A percentile compares a stretch with the other conserved stretches of the same genome.
These are phyloP conservation scores for Metarhizium humberi DNA, from an alignment of 2,329 filamentous ascomycete genomes.

Conservation along the genomic window DNA sequence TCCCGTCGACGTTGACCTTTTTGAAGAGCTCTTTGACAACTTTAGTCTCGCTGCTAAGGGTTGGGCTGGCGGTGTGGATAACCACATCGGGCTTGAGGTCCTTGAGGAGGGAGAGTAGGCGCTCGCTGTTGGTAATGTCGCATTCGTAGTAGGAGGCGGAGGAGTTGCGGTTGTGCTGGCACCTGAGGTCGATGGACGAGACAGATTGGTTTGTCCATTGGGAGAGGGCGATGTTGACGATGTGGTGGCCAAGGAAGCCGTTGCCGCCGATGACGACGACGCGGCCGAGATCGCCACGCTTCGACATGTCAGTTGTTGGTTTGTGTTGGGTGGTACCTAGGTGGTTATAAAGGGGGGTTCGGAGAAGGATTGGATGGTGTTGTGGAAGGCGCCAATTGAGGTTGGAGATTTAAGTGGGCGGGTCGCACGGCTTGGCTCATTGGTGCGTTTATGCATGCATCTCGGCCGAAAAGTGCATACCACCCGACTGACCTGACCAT, in stretches of 20 bases:
- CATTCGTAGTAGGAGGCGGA: conserved; percentile 59
- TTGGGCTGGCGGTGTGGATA: conserved; percentile 79
- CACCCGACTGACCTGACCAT: too few relatives aligned
- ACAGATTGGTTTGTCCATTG: conserved; percentile 42
- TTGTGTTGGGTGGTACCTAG: not conserved
- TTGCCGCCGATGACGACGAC: conserved; percentile 77
- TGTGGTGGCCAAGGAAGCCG: conserved; percentile 76
- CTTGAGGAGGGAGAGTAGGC: conserved; percentile 54
- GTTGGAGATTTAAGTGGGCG: too few relatives aligned
- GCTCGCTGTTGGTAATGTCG: conserved; percentile 62
- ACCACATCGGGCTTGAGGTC: conserved; percentile 69
- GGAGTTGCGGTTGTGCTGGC: conserved; percentile 56
- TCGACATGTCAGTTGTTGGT: not conserved
- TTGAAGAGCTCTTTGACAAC: conserved; percentile 55
- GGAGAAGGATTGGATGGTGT: too few relatives aligned
- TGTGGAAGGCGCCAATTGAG: too few relatives aligned
- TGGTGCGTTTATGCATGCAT: not conserved
- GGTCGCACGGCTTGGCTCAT: not conserved
- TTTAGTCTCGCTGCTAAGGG: conserved; percentile 41
- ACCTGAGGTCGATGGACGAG: conserved; percentile 64
- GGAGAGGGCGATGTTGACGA: conserved; percentile 62
- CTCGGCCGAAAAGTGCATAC: too few relatives aligned
- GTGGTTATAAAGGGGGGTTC: too few relatives aligned
- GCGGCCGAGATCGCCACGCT: conserved; percentile 46
- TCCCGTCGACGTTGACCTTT: conserved; percentile 84